Evolutionary conservation across 2,329 filamentous ascomycete genomes (phyloP).

Genomic region (Dactylella cylindrospora): DNA sequence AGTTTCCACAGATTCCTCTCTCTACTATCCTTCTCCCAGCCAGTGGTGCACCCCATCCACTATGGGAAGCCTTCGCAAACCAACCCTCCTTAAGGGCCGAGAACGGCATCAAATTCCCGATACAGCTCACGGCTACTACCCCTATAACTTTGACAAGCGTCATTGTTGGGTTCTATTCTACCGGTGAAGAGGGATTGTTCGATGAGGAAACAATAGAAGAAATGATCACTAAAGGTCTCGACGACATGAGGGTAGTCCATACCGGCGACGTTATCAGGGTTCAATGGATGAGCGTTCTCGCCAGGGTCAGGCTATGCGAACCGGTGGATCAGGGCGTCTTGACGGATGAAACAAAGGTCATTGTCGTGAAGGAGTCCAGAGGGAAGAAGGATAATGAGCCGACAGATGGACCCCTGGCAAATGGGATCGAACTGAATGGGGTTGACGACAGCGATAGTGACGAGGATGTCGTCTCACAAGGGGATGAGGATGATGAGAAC

Average conservation of each 20-base stretch:
- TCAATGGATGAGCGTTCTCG: slow-evolving; percentile 57
- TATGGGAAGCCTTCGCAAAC: slow-evolving; percentile 47
- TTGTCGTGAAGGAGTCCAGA: slow-evolving; percentile 59
- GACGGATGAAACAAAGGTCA: slow-evolving; percentile 74
- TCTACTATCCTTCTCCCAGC: slow-evolving; percentile 78
- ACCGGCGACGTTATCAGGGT: slow-evolving; percentile 71
- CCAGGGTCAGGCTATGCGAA: slow-evolving; percentile 88
- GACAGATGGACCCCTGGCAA: slow-evolving; percentile 53
- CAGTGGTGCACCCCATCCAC: slow-evolving; percentile 58
- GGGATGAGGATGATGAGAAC: slow-evolving; percentile 49
- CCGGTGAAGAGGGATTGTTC: slow-evolving; percentile 41
- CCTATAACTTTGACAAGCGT: slow-evolving; percentile 37
- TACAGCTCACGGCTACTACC: slow-evolving; percentile 36
- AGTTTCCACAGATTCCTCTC: slow-evolving; percentile 66
- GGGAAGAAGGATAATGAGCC: slow-evolving; percentile 11
- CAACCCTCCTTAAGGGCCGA: slow-evolving; percentile 36
- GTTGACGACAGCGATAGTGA: slow-evolving; percentile 65
- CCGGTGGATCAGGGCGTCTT: slow-evolving; percentile 87
- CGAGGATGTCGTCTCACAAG: slow-evolving; percentile 55
- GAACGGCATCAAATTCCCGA: slow-evolving; percentile 43
- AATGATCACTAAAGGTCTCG: slow-evolving; percentile 70
- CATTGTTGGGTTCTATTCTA: slow-evolving; percentile 40
- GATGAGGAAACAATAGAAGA: slow-evolving; percentile 56
- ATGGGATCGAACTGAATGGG: slow-evolving; percentile 56
- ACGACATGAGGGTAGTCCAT: slow-evolving; percentile 74